Evolutionary conservation across 2,329 filamentous ascomycete genomes (phyloP).

Genomic region (Hymenoscyphus scutula): DNA sequence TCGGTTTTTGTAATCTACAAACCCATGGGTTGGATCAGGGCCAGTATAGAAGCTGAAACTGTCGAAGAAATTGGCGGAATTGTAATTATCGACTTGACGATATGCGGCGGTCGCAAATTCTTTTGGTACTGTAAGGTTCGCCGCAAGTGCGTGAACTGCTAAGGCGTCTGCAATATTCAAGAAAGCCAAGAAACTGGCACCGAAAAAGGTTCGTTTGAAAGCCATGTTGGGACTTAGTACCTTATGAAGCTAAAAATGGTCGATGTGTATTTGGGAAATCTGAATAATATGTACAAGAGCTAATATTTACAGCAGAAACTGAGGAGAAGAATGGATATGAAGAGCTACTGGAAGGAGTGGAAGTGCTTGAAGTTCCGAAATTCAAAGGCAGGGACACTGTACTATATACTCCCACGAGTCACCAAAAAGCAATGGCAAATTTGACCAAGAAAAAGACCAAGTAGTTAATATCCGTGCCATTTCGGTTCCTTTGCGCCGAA

Average conservation of each 20-base stretch:
- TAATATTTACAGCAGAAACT: conserved; percentile 11
- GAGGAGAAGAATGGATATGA: not conserved
- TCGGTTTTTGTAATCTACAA: conserved; percentile 57
- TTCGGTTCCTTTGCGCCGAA: conserved; percentile 1
- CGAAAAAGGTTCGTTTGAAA: conserved; percentile 11
- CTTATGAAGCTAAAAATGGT: not conserved
- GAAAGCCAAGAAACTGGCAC: conserved; percentile 15
- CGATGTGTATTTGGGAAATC: not conserved
- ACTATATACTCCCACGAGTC: conserved; percentile 2
- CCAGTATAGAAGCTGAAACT: conserved; percentile 51
- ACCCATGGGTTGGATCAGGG: conserved; percentile 64
- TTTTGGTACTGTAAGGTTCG: conserved; percentile 19
- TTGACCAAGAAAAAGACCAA: not conserved
- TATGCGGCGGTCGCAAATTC: conserved; percentile 16
- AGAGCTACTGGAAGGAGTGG: conserved; percentile 7
- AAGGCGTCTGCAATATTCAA: conserved; percentile 13
- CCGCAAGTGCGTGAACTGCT: conserved; percentile 10
- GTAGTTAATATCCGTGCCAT: not conserved
- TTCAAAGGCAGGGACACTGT: not conserved
- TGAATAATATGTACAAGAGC: conserved; percentile 5
- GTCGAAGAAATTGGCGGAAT: conserved; percentile 44
- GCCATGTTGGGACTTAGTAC: conserved; percentile 10
- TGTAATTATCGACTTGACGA: conserved; percentile 40
- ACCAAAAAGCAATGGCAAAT: not conserved
- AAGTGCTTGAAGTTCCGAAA: not conserved